Conservation (phyloP, 2,329 filamentous ascomycete genomes). For the Taxawa tesnikishii region DNA sequence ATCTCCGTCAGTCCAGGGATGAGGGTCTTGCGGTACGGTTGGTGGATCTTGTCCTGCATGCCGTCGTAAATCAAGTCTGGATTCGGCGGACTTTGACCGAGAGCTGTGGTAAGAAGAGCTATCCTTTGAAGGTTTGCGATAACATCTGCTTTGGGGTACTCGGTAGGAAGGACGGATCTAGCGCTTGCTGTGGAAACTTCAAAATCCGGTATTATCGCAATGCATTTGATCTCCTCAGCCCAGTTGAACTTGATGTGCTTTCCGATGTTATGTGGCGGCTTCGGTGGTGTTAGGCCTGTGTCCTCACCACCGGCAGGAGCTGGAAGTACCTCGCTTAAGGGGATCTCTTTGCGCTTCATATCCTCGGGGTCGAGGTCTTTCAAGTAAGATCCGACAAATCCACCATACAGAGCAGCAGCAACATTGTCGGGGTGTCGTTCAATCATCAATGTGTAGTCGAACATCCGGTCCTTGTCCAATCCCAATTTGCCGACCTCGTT, state of each 20-base stretch:
- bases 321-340: conserved; percentile 83
- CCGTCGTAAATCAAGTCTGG: conserved; percentile 90
- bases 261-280: conserved; percentile 84
- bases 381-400: conserved; percentile 92
- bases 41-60: conserved; percentile 98
- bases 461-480: conserved; percentile 66
- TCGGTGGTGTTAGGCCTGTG: conserved; percentile 73
- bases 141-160: conserved; percentile 71
- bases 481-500: conserved; percentile 76
- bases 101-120: conserved; percentile 76
- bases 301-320: conserved; percentile 82
- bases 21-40: conserved; percentile 83
- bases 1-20: conserved; percentile 89
- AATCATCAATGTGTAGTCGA: conserved; percentile 97
- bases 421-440: conserved; percentile 88
- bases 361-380: conserved; percentile 86
- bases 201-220: conserved; percentile 92
- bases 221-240: conserved; percentile 89
- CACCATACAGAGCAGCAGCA: conserved; percentile 86
- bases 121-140: conserved; percentile 95
- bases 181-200: conserved; percentile 91
- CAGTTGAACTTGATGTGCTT: conserved; percentile 94
- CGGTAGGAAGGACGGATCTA: conserved; percentile 67
- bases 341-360: conserved; percentile 82
- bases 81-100: conserved; percentile 82